Base-by-base conservation (phyloP, 1,284 basidiomycete species). In the Vanrija humicola region DNA sequence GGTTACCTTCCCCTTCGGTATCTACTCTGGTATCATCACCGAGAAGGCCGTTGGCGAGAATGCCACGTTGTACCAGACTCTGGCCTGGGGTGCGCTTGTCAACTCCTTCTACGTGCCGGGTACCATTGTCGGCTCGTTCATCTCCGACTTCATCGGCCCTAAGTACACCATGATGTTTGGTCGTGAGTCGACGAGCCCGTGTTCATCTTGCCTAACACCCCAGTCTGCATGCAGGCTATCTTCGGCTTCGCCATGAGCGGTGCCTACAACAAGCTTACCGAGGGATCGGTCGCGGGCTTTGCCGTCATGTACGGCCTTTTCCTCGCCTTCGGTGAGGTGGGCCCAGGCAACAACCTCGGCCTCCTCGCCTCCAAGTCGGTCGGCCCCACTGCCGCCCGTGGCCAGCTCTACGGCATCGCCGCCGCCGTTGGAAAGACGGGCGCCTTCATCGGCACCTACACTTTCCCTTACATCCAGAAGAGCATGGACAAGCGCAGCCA, bases 281-380 rank as follows among this genome's bases (percentile, higher is more conserved):
- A 14, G 16, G 42, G 42, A 16, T 19, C 18, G 60, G 82, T 91
- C 54, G 88, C 80, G n/a, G 90, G 82, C 16, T 94, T 93, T 60
- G 88, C 88, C 43, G 82, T 91, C 40, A 78, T 95, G 5, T 95
- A 94, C 65, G 92, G 92, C 12, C 84, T 96, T 50, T 97, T 95
- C 82, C 71, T 95, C 3, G 40, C 83, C 63, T 87, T 90, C 56
- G 91, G 90, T 16, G 69, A 67, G 53, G 54, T 59, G 79, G 84
- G 84, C 25, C 88, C 89, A 38, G 88, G 88, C 43, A 90, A 90
- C 75, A 85, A 84, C 59, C 78, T 89, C 38, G 88, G 87, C 63
- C 79, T 92, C 38, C 80, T 93, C 56, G 90, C 90, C 6, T 80
- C 84, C 52, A 93, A 93, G 77, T 82, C 81, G 25, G 63, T 67